Evolutionary conservation across 179 eudicot genomes (phyloP).

Genomic region (Spergularia azorica): DNA sequence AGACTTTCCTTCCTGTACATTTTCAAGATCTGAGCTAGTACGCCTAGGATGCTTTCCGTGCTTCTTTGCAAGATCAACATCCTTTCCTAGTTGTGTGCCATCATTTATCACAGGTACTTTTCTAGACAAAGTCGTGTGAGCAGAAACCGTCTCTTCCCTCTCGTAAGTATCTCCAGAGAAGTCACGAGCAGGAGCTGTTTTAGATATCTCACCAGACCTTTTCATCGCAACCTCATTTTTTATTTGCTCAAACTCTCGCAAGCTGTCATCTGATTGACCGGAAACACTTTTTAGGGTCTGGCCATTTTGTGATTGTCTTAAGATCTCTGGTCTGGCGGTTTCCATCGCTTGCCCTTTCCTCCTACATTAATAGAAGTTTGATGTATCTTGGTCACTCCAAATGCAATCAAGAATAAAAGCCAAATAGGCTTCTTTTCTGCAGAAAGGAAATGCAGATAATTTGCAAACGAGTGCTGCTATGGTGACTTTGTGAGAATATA

Average conservation of each 20-base stretch:
- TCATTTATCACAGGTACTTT: constrained; percentile 21
- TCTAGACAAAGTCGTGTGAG: constrained; percentile 36
- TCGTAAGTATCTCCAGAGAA: constrained; percentile 27
- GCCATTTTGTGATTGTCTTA: constrained; percentile 24
- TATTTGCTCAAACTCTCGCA: constrained; percentile 49
- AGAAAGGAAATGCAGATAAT: no score
- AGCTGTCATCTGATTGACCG: constrained; percentile 41
- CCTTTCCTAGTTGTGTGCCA: constrained; percentile 19
- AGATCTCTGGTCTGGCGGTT: constrained; percentile 16
- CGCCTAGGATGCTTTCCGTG: constrained; percentile 22
- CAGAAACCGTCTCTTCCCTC: constrained; percentile 48
- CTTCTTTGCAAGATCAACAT: constrained; percentile 8
- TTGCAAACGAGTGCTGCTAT: background rate
- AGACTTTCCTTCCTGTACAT: constrained; percentile 7
- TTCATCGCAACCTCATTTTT: constrained; percentile 40
- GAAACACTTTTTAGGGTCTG: constrained; percentile 30
- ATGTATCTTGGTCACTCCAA: background rate
- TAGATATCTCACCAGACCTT: constrained; percentile 49
- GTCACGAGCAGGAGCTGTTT: constrained; percentile 53
- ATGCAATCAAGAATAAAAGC: constrained; percentile 6
- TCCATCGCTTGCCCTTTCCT: constrained; percentile 19
- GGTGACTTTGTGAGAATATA: background rate
- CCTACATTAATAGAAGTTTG: constrained; percentile 25
- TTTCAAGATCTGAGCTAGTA: constrained; percentile 24
- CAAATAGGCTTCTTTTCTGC: background rate